Percentiles rank a stretch among this genome's conserved stretches.
Evolutionary conservation across 2,329 filamentous ascomycete species (phyloP).

Genomic region (Cordyceps militaris): DNA sequence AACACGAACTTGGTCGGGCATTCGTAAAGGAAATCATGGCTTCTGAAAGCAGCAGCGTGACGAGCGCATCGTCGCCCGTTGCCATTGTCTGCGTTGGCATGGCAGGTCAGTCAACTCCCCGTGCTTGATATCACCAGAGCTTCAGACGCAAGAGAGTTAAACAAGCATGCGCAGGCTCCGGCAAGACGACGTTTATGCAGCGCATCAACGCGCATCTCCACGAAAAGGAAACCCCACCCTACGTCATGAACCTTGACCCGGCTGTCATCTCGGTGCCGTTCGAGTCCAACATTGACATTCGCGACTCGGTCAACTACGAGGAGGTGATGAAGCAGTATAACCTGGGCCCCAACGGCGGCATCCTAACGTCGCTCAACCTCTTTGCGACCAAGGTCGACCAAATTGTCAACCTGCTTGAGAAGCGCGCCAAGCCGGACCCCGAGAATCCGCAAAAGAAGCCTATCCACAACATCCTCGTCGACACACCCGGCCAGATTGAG

Average conservation of each 20-base stretch:
- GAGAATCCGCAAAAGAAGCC: conserved; percentile 53
- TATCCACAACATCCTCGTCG: conserved; percentile 80
- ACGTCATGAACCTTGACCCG: conserved; percentile 95
- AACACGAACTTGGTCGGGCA: neutral
- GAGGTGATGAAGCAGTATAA: conserved; percentile 99
- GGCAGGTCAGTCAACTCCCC: conserved; percentile 56
- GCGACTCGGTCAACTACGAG: conserved; percentile 98
- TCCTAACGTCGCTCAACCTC: conserved; percentile 88
- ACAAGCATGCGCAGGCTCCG: conserved; percentile 55
- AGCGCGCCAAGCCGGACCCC: conserved; percentile 63
- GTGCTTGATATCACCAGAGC: neutral
- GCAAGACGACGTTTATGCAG: conserved; percentile 99
- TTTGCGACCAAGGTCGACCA: conserved; percentile 99
- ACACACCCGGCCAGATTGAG: conserved; percentile 96
- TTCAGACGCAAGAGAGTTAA: neutral
- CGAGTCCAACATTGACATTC: conserved; percentile 96
- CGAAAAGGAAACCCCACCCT: conserved; percentile 70
- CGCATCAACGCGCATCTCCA: conserved; percentile 93
- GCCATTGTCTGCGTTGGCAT: conserved; percentile 94
- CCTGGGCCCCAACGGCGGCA: conserved; percentile 92
- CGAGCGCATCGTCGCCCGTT: conserved; percentile 48
- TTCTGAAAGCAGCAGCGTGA: conserved; percentile 25
- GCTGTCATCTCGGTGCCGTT: conserved; percentile 91
- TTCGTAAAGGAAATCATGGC: conserved; percentile 22
- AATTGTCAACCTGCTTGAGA: conserved; percentile 82